A percentile compares a stretch with the other conserved stretches of the same genome.
These are phyloP conservation scores for Aspergillus wentii DNA, from an alignment of 495 filamentous ascomycete species.

Conservation along the genomic window DNA sequence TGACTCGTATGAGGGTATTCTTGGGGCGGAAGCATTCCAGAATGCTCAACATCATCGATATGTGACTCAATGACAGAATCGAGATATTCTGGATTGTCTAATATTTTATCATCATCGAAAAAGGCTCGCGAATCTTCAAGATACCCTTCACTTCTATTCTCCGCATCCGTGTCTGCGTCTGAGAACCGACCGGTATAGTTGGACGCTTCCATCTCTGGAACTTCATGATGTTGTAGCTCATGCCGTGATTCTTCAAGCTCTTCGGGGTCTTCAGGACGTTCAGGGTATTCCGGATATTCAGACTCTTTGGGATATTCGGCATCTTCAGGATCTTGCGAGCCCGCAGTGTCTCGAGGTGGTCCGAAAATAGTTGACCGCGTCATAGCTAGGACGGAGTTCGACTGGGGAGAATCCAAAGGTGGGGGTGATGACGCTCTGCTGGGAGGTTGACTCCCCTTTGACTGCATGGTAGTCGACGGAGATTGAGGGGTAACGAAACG, in stretches of 20 bases:
- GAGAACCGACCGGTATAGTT: slow-evolving; percentile 39
- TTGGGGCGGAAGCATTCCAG: slow-evolving; percentile 7
- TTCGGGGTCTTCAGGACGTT: no score
- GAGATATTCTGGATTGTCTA: slow-evolving; percentile 44
- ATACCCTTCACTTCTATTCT: slow-evolving; percentile 20
- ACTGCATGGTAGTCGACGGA: slow-evolving; percentile 48
- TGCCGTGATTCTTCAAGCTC: no score
- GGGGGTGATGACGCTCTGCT: slow-evolving; percentile 29
- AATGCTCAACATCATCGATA: slow-evolving; percentile 31
- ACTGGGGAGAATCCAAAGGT: slow-evolving; percentile 20
- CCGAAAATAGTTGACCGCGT: slow-evolving; percentile 39
- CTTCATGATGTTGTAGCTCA: no score
- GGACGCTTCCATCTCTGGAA: slow-evolving; percentile 26
- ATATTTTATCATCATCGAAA: slow-evolving; percentile 29
- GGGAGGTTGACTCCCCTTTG: slow-evolving; percentile 27
- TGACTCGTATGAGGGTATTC: slow-evolving; percentile 4
- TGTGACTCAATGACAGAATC: slow-evolving; percentile 45
- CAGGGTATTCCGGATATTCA: no score
- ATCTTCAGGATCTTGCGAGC: background rate
- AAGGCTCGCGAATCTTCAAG: slow-evolving; percentile 27
- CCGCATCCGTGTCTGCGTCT: slow-evolving; percentile 36
- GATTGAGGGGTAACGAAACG: slow-evolving; percentile 58
- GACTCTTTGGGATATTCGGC: background rate
- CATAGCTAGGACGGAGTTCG: slow-evolving; percentile 29
- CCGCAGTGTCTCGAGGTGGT: slow-evolving; percentile 12